Evolutionary conservation across 2,329 filamentous ascomycete species (phyloP), one percentile per base, ranked within the genome.

Genomic region (Aaosphaeria arxii): DNA sequence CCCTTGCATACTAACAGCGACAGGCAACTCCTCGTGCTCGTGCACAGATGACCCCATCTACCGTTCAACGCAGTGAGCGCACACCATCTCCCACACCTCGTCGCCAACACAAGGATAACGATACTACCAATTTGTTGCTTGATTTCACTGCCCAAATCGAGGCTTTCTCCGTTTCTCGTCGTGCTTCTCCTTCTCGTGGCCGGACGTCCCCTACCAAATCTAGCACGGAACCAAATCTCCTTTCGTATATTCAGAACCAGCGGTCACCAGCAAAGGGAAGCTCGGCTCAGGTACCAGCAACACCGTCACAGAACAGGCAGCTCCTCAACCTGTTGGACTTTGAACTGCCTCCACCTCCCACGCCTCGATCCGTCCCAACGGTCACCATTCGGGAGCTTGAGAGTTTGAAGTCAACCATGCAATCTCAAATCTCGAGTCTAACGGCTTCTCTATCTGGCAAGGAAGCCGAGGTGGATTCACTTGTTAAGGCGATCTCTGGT

Each of bases 351-450:
- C 90, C 92, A 0, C 85, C 91, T 57, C 91, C 92, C 2, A 97
- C 94, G 0, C 94, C 94, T 11, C 85, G 92, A 52, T 96, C 90
- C 47, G 82, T 97, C 35, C 94, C 94, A 0, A 89, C 87, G 6
- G 87, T 97, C 57, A 96, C 91, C 2, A 89, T 94, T 1, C 85
- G 94, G 32, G 94, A 99, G 72, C 78, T 97, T 2, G 94, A 99
- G 67, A 89, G 88, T 11, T 78, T 97, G 51, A 97, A 97, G 69
- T 96, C 91, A 0, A 82, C 82, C 28, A 95, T 95, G 61, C 79
- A 95, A 44, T 95, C 91, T 0, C 89, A 97, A 66, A 95, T 99
- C 50, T 95, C 90, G 53, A 90, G 88, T n/a, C 81, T 99, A 13
- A 94, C 89, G 64, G 94, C 94, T 3, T 92, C 89, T 7, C 77